Evolutionary conservation across 495 filamentous ascomycete genomes (phyloP).

Genomic region (Xylaria grammica): DNA sequence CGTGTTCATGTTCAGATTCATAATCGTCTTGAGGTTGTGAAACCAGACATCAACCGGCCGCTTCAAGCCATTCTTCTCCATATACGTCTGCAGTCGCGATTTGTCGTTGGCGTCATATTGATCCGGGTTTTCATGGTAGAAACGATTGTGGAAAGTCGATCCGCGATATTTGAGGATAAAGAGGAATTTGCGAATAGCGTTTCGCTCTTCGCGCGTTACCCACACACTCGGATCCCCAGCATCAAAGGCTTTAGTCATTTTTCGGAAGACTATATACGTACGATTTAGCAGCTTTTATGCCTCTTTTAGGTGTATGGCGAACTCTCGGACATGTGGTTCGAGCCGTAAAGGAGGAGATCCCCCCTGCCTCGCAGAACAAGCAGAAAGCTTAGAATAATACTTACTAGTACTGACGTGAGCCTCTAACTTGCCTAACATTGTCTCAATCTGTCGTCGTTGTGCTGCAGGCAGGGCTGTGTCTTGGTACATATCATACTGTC

Average conservation of each 20-base stretch:
- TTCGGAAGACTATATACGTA: constrained; percentile 31
- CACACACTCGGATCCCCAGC: constrained; percentile 32
- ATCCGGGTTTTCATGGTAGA: constrained; percentile 40
- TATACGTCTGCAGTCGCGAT: constrained; percentile 45
- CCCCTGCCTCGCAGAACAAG: too few species aligned
- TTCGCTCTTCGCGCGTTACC: constrained; percentile 45
- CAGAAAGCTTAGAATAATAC: neutral
- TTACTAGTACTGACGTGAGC: constrained; percentile 27
- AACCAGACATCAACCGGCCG: constrained; percentile 59
- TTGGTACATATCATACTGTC: constrained; percentile 51
- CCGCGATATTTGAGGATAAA: constrained; percentile 60
- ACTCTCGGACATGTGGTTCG: neutral
- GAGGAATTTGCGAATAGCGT: constrained; percentile 57
- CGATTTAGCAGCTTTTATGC: neutral
- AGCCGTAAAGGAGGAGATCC: neutral
- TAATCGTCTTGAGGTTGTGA: constrained; percentile 50
- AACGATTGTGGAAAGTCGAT: constrained; percentile 39
- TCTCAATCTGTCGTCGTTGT: constrained; percentile 43
- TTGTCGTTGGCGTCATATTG: constrained; percentile 48
- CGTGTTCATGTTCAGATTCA: constrained; percentile 53
- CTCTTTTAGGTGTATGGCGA: neutral
- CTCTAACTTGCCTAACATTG: constrained; percentile 44
- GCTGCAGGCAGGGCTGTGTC: constrained; percentile 32
- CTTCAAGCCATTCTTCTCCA: constrained; percentile 49
- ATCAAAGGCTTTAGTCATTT: constrained; percentile 39